Conservation (phyloP, 139 green algal genomes). For the Coccomyxa sp. region DNA sequence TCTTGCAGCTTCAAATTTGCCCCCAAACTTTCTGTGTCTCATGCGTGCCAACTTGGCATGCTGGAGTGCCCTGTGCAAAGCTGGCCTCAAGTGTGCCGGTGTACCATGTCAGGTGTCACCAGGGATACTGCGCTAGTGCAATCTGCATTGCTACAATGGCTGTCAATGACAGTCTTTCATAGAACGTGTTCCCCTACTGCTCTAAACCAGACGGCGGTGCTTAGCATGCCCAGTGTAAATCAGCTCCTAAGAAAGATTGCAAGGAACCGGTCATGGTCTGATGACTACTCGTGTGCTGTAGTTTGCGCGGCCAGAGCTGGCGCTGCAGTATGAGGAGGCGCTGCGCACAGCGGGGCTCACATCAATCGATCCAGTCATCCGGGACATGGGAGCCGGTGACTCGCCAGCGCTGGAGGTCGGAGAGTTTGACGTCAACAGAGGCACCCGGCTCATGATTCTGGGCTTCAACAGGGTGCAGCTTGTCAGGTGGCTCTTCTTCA, state of each 20-base stretch:
- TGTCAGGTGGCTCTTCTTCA: slow-evolving; percentile 4
- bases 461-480: slow-evolving; percentile 6
- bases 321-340: slow-evolving; percentile 6
- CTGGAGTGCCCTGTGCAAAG: too few relatives aligned
- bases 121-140: too few relatives aligned
- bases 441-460: slow-evolving; percentile 5
- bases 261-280: not conserved
- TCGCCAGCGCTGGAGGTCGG: slow-evolving; percentile 10
- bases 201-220: too few relatives aligned
- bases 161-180: too few relatives aligned
- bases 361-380: not conserved
- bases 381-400: not conserved
- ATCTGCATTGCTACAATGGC: too few relatives aligned
- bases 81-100: too few relatives aligned
- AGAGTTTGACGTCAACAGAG: slow-evolving; percentile 10
- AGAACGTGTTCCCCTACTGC: too few relatives aligned
- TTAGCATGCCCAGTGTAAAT: too few relatives aligned
- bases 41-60: too few relatives aligned
- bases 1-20: not conserved
- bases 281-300: slow-evolving; percentile 2
- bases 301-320: slow-evolving; percentile 5
- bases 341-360: not conserved
- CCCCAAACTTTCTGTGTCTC: not conserved
- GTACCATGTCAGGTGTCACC: too few relatives aligned
- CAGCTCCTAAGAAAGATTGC: too few relatives aligned